Evolutionary conservation across 2,329 filamentous ascomycete genomes (phyloP), one percentile per base, ranked within the genome.

Genomic region (Aspergillus calidoustus): DNA sequence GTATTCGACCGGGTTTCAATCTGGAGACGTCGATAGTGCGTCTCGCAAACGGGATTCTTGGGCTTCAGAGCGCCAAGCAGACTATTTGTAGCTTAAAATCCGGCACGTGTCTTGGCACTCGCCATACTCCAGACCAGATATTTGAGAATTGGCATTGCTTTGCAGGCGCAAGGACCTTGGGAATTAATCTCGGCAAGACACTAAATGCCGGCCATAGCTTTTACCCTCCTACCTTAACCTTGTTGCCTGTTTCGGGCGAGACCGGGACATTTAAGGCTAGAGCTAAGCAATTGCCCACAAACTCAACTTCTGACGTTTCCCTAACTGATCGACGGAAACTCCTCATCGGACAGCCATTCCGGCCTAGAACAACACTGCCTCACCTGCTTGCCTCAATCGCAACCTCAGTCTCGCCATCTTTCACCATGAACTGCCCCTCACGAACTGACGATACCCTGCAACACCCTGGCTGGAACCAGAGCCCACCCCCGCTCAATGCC

Each of bases 401-500:
- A 31, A 25, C 25, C 19, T 25, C 34, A 19, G 25, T 7, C 28
- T 28, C 9, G 30, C n/a, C 15, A 46, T 25, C 3, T 15, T 17
- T 25, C 48, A 57, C 57, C 54, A 90, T 90, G 87, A 89, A 89
- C 70, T 88, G 87, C 72, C 87, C 87, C 60, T 89, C 87, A 6
- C 80, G 86, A 66, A 86, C 82, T 34, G 87, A 90, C 63, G 81
- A 86, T 60, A 79, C 81, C 31, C 73, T 81, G 54, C 78, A 80
- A 53, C 81, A 84, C 55, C 80, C 81, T 23, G 80, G 79, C 57
- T 87, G 82, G 77, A 90, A 89, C 69, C 87, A 89, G 74, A 89
- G 81, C 64, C 87, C 87, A 1, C 78, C 82, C 59, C 77, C 79
- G 2, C 75, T 89, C 59, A 83, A 83, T 61, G 80, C 82, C n/a